A percentile compares a stretch with the other conserved stretches of the same genome.
Evolutionary conservation across 2,329 filamentous ascomycete genomes (phyloP).

Genomic region (Trichoderma brevicompactum): DNA sequence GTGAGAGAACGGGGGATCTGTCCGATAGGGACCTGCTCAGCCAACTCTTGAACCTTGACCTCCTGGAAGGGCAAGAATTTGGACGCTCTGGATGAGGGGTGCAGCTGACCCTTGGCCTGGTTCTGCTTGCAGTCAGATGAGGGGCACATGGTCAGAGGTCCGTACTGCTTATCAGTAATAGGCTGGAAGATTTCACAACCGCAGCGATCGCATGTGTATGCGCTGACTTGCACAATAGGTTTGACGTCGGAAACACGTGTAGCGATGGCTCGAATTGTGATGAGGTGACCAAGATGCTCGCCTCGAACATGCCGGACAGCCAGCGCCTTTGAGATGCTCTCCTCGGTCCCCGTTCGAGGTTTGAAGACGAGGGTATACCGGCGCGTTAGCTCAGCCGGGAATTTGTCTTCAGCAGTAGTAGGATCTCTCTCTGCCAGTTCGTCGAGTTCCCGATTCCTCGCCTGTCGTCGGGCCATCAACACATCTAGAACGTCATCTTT

Average conservation of each 20-base stretch:
- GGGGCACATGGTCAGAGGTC: slow-evolving; percentile 82
- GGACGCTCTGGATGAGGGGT: slow-evolving; percentile 91
- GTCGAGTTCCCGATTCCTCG: slow-evolving; percentile 77
- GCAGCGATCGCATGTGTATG: slow-evolving; percentile 95
- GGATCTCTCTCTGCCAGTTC: slow-evolving; percentile 71
- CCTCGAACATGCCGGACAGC: slow-evolving; percentile 94
- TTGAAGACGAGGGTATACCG: slow-evolving; percentile 97
- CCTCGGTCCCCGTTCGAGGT: slow-evolving; percentile 74
- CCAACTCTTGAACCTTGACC: slow-evolving; percentile 97
- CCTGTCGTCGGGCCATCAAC: slow-evolving; percentile 88
- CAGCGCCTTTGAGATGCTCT: slow-evolving; percentile 66
- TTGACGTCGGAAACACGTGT: slow-evolving; percentile 98
- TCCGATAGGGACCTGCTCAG: slow-evolving; percentile 97
- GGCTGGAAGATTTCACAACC: slow-evolving; percentile 98
- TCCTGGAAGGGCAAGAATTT: slow-evolving; percentile 98
- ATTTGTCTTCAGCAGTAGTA: slow-evolving; percentile 72
- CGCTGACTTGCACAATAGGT: slow-evolving; percentile 95
- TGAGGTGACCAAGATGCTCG: slow-evolving; percentile 89
- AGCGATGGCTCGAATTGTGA: slow-evolving; percentile 91
- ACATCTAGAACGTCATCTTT: slow-evolving; percentile 98
- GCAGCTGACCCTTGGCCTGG: slow-evolving; percentile 90
- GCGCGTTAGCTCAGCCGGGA: slow-evolving; percentile 88
- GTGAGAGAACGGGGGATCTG: slow-evolving; percentile 94
- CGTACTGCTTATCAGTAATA: slow-evolving; percentile 86
- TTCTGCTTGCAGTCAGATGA: slow-evolving; percentile 90